Evolutionary conservation across 1,284 basidiomycete species (phyloP), one percentile per base, ranked within the genome.

Genomic region (Fomitopsis betulina): DNA sequence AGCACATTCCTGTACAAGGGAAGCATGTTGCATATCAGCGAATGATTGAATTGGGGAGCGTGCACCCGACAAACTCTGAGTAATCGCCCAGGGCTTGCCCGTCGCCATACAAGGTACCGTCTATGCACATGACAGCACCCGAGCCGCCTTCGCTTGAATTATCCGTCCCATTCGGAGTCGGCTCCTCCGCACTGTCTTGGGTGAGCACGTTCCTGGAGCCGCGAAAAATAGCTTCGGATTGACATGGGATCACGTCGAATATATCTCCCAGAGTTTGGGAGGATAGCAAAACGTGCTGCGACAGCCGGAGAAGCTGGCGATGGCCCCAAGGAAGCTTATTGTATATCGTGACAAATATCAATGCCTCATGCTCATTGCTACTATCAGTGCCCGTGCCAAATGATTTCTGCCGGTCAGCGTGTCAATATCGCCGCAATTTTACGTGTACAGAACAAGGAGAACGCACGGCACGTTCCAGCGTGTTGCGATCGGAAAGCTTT

Each of bases 231-330:
- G 84, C 81, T 55, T 82, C 83, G 2, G 83, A 85, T 9, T 76
- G 67, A 65, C 91, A 93, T 13, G 84, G 82, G 30, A 93, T 80
- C n/a, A 73, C 70, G 5, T 79, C 72, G 57, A 79, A 79, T 10
- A 93, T 68, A 62, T 91, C 85, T n/a, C 76, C 79, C 1, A 93
- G 77, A 0, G 83, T 88, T 63, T 92, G 87, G 0, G 83, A 85
- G n/a, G 87, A 84, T 9, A 87, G 67, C 6, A 89, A 67, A 15
- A 78, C 79, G 66, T 91, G 87, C 63, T 86, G 85, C 17, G 89
- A 91, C 57, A 78, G 74, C 32, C 86, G 83, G 45, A 76, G 75
- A n/a, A 87, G 71, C 53, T 81, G 77, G 54, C 80, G 81, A 54
- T 79, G 79, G n/a, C 79, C 76, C 84, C 86, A 89, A 12, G 79